These are phyloP conservation scores for Camellia granthamiana DNA, from an alignment of 148 eudicot genomes.

Conservation along the genomic window DNA sequence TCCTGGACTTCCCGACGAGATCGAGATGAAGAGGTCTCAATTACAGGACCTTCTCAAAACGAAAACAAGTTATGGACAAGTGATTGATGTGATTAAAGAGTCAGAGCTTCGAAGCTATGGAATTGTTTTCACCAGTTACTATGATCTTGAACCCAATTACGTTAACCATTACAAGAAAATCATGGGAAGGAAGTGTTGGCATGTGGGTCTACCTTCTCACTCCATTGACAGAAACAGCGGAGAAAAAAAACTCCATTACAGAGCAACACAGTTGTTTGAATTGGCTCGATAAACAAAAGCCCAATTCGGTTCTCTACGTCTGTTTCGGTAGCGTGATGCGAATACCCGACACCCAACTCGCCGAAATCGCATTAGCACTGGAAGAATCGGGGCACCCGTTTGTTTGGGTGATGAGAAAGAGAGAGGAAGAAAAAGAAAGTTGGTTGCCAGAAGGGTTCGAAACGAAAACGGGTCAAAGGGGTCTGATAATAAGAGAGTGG, in stretches of 20 bases:
- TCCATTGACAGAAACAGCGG: not conserved
- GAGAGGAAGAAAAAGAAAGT: not conserved
- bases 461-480: slow-evolving; percentile 26
- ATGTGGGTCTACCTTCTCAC: slow-evolving; percentile 38
- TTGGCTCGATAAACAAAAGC: slow-evolving; percentile 42
- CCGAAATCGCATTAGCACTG: slow-evolving; percentile 14
- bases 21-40: too few relatives aligned
- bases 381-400: slow-evolving; percentile 11
- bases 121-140: slow-evolving; percentile 33
- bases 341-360: slow-evolving; percentile 13
- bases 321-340: slow-evolving; percentile 25
- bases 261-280: slow-evolving; percentile 9
- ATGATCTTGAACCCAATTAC: slow-evolving; percentile 34
- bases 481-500: slow-evolving; percentile 46
- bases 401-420: slow-evolving; percentile 18
- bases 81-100: slow-evolving; percentile 9
- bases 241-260: not conserved
- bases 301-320: slow-evolving; percentile 13
- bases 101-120: slow-evolving; percentile 37
- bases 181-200: slow-evolving; percentile 21
- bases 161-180: slow-evolving; percentile 26
- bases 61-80: not conserved
- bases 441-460: slow-evolving; percentile 19
- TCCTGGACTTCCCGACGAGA: slow-evolving; percentile 34
- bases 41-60: slow-evolving; percentile 6